Evolutionary conservation across 1,139 yeast species (phyloP), one percentile per base, ranked within the genome.

Genomic region (Blastobotrys buckinghamii): DNA sequence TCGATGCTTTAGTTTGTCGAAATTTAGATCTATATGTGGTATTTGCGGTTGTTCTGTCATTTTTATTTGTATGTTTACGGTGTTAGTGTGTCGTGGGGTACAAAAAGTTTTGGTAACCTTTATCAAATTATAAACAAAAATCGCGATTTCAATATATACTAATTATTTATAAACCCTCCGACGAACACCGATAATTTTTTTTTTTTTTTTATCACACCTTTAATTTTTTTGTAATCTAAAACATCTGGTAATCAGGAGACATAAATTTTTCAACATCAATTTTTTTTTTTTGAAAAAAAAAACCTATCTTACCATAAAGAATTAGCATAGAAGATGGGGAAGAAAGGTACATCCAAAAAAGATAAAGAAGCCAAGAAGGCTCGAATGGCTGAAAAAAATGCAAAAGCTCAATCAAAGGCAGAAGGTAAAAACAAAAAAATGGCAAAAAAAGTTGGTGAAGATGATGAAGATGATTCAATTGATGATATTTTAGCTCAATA

Each of bases 351-450:
- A 68, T 87, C 86, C 68, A 87, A 87, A 69, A 86, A 87, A 67
- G 81, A 86, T 53, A 88, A 88, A 67, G 96, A 87, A 45, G 88
- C 95, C 59, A 88, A 89, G 68, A 89, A 89, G 77, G 95, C 94
- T 29, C 78, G 96, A 45, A 72, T 84, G 36, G 95, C 92, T 27
- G 90, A 81, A 56, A 92, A 92, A 72, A 81, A 78, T 53, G 83
- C 84, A 68, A 90, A 90, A 66, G 84, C 78, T 49, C 76, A 73
- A 47, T 69, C 79, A 47, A 92, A 92, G 64, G 82, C 95, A 5
- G 95, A 83, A 43, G 59, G 64, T 6, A 89, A 87, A 66, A 73
- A 75, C 58, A 86, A 88, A 66, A 89, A 89, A 65, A 71, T 76
- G 61, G 83, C 89, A 35, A 82, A 81, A 61, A 88, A 88, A 63